Evolutionary conservation across 1,284 basidiomycete species (phyloP), one percentile per base, ranked within the genome.

Genomic region (Malassezia nana): DNA sequence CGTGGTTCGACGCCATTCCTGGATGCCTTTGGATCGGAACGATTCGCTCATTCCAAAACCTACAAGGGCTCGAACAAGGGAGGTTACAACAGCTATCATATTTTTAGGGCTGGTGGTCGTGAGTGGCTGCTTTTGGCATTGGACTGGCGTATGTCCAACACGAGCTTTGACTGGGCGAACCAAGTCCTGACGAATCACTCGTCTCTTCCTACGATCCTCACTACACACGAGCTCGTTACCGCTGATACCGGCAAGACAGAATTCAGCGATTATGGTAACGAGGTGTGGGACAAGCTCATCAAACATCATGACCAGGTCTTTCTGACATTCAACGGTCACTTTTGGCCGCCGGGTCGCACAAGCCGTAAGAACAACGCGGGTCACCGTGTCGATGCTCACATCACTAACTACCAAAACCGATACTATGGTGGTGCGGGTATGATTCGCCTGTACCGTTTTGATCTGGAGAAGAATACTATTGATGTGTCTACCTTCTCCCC

Each of bases 361-460:
- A 30, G 16, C 15, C 45, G 45, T 22, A 47, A 18, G 12, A 47
- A 47, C 20, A 15, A 15, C 31, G 45, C 45, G 7, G 45, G 45
- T n/a, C 12, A 26, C n/a, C 20, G 29, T 5, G 45, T 47, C n/a
- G 45, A 47, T 15, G 22, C 45, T 3, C 45, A 47, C 32, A 47
- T 47, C 7, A 38, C 45, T 6, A 47, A 47, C 45, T 47, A 47
- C 32, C 45, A 47, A 24, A 47, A 47, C 29, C 31, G 45, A 9
- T 47, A 47, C 33, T 47, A 47, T 35, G 45, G 45, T 38, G 45
- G 45, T 28, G 18, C 45, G 12, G 45, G 45, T 35, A 47, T 47
- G 45, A 47, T 47, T 16, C 45, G 45, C 16, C 10, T 31, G 20
- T 47, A 47, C 16, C 45, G 45, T 16, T 47, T 47, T 18, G 29